Percentiles rank a stretch among this genome's conserved stretches.
phyloP scores from a whole-genome alignment of 345 rosid genomes.

The Moricandia arvensis region DNA sequence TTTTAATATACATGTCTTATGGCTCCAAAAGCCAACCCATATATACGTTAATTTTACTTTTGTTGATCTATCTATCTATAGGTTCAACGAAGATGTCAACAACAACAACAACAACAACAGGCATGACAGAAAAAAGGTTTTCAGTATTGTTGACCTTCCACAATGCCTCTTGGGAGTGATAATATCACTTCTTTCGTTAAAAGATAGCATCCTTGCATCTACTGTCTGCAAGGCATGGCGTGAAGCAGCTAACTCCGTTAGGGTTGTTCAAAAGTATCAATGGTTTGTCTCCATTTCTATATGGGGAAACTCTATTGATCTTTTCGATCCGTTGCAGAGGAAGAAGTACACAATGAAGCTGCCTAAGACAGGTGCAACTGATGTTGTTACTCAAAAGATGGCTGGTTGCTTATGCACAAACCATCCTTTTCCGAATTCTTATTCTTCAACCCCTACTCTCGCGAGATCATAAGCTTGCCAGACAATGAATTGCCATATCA shows the following conservation, averaged over 20 bases:
- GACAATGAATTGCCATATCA: not conserved
- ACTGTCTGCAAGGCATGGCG: not conserved
- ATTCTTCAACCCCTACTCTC: not conserved
- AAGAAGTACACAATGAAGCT: not conserved
- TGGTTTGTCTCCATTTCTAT: not conserved
- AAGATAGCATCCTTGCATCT: not conserved
- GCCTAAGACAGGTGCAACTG: not conserved
- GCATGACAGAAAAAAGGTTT: not conserved
- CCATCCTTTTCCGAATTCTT: not conserved
- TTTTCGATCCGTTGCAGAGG: not conserved
- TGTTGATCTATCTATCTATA: not conserved
- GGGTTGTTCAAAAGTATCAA: not conserved
- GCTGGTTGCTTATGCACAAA: not conserved
- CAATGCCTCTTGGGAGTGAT: not conserved
- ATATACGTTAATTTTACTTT: too few relatives aligned
- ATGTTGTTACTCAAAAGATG: not conserved
- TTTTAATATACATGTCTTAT: too few relatives aligned
- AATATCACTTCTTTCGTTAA: not conserved
- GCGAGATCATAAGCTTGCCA: not conserved
- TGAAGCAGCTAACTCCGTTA: not conserved
- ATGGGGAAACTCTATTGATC: not conserved
- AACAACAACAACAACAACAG: not conserved
- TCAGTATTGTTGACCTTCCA: not conserved
- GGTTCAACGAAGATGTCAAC: not conserved
- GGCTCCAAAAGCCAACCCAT: too few relatives aligned